Percentiles rank a stretch among this genome's conserved stretches.
Evolutionary conservation across 305 asterid genomes (phyloP).

Genomic region (Ajuga reptans): DNA sequence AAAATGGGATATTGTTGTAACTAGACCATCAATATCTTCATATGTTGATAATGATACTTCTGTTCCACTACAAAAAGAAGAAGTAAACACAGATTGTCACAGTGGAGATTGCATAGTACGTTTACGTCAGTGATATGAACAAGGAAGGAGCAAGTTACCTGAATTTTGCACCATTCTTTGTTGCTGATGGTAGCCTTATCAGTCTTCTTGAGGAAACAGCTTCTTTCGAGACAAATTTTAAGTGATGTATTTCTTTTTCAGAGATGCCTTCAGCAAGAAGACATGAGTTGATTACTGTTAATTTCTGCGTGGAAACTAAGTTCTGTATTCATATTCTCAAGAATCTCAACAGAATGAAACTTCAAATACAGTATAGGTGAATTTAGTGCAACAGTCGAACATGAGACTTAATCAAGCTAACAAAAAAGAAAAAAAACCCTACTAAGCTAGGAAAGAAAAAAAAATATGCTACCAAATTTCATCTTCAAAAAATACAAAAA

Average conservation of each 20-base stretch:
- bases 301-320: neutral
- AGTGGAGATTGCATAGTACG: conserved; percentile 12
- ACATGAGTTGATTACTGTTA: conserved; percentile 13
- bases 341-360: neutral
- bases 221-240: conserved; percentile 47
- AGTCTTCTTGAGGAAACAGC: conserved; percentile 42
- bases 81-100: conserved; percentile 15
- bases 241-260: conserved; percentile 50
- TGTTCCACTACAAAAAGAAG: conserved; percentile 55
- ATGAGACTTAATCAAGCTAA: neutral
- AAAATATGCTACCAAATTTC: neutral
- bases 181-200: conserved; percentile 44
- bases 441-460: neutral
- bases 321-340: neutral
- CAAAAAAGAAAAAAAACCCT: neutral
- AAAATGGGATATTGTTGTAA: conserved; percentile 35
- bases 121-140: conserved; percentile 14
- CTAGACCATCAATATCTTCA: conserved; percentile 39
- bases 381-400: neutral
- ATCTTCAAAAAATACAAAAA: neutral
- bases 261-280: conserved; percentile 48
- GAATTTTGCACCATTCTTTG: conserved; percentile 65
- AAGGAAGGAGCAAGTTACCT: conserved; percentile 41
- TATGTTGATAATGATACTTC: conserved; percentile 50
- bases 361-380: neutral